Evolutionary conservation across 2,329 filamentous ascomycete species (phyloP), one percentile per base, ranked within the genome.

Genomic region (Ophiostoma australiae): DNA sequence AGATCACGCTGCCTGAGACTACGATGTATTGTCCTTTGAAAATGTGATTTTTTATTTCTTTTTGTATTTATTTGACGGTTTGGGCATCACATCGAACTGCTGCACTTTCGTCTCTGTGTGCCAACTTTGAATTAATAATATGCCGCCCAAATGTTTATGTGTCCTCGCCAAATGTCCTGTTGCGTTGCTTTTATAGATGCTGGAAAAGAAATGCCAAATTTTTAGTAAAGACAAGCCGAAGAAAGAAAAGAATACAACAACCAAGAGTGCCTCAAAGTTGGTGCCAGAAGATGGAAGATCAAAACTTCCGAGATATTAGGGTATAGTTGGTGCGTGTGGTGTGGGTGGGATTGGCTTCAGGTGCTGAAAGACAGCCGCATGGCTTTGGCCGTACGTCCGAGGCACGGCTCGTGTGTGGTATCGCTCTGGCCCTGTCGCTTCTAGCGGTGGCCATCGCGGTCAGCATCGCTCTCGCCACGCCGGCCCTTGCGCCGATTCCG

Each of bases 401-500:
- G 23, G 20, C 10, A 33, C 13, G 39, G n/a, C 31, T 23, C 17
- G 41, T 11, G 41, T 13, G n/a, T n/a, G 17, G 17, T 3, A 10
- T 20, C 13, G 23, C 41, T 33, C 35, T 31, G 39, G n/a, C 65
- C 10, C 2, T 20, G 13, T 41, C 3, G 4, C 10, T 67, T n/a
- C 72, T 72, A 72, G 35, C 70, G 58, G 7, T 69, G 72, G 13
- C 71, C 71, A 76, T 90, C 87, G 73, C 88, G 81, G 7, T 66
- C 63, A 66, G 35, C 63, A 23, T 66, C 63, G 63, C 63, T 35
- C 3, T 66, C 63, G 20, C 63, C 63, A 39, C 63, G 63, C 35
- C 63, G 63, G 69, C 81, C 81, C 74, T 84, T 83, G 70, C 84
- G 82, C 70, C 82, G 80, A 48, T 81, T 81, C 8, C 81, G 77